Base-by-base conservation (phyloP, 768 basidiomycete species). In the Pisolithus marmoratus region DNA sequence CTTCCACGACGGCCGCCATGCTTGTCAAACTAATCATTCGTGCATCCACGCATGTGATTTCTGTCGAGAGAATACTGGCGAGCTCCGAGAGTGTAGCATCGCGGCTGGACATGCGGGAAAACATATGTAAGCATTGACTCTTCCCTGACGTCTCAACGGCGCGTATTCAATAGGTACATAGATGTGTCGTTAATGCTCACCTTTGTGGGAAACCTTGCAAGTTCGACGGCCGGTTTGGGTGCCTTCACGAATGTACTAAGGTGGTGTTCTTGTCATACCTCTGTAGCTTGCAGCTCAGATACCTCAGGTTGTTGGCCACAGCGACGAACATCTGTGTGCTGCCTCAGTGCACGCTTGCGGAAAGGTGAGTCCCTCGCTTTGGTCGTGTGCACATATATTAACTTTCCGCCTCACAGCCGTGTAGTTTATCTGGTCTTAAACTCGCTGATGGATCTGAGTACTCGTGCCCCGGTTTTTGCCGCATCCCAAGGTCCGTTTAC, bases 321-420 rank as follows among this genome's bases (percentile, higher is more conserved):
- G 52, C 9, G 70, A 67, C 3, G 73, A 71, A 23, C 81, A 82
- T 53, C 46, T 71, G 43, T 83, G 81, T 58, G 70, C 79, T 0
- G 75, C 78, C 1, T 56, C 62, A 41, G 54, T 70, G 1, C 81
- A 82, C 59, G 71, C 70, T 44, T 83, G 81, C 52, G 80, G 79
- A 37, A 60, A 74, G 72, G 80, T 74, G 56, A 46, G 61, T 45
- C 36, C 38, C 19, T 9, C 31, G 17, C 45, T 24, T 42, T 5
- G n/a, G 27, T 12, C 2, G 14, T 4, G 17, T 5, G 17, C 24
- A 59, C 46, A 48, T 52, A 23, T 27, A 20, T 17, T 22, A 4
- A 7, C 11, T 6, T 44, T 20, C 27, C 46, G 2, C 12, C 4
- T 14, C 24, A n/a, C 48, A 79, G 76, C 71, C 71, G 1, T 77